phyloP scores from a whole-genome alignment of 2,329 filamentous ascomycete species.

The Metarhizium guizhouense region DNA sequence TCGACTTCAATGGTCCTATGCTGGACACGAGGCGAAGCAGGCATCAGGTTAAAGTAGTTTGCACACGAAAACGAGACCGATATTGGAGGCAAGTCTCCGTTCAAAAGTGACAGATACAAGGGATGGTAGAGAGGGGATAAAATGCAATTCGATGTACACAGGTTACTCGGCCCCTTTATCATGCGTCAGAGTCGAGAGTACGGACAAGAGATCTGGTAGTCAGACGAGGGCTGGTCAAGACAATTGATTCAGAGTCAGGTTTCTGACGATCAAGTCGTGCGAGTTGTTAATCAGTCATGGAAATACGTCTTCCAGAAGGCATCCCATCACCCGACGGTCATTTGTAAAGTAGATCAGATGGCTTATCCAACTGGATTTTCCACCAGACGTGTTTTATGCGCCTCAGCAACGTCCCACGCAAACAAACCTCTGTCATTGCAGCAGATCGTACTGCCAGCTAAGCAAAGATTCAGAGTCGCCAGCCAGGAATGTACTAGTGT shows the following conservation, averaged over 20 bases:
- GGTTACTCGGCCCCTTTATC: not conserved
- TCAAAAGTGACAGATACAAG: not conserved
- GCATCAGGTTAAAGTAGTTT: conserved; percentile 9
- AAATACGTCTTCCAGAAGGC: not conserved
- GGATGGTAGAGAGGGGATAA: not conserved
- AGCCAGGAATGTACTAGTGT: not conserved
- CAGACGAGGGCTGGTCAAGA: not conserved
- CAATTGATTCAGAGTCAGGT: not conserved
- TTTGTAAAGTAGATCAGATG: not conserved
- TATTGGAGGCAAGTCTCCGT: not conserved
- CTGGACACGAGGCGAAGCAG: conserved; percentile 7
- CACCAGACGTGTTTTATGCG: not conserved
- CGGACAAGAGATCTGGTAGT: not conserved
- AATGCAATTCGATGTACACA: not conserved
- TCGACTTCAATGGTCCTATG: conserved; percentile 19
- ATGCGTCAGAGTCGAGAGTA: not conserved
- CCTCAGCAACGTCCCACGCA: not conserved
- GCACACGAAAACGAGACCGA: not conserved
- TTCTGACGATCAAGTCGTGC: not conserved
- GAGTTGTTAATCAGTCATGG: not conserved
- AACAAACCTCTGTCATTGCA: not conserved
- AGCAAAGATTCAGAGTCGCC: not conserved
- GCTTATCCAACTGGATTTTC: not conserved
- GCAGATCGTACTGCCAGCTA: not conserved
- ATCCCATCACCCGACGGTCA: not conserved